Conservation (phyloP, 345 rosid species). For the Conringia planisiliqua region DNA sequence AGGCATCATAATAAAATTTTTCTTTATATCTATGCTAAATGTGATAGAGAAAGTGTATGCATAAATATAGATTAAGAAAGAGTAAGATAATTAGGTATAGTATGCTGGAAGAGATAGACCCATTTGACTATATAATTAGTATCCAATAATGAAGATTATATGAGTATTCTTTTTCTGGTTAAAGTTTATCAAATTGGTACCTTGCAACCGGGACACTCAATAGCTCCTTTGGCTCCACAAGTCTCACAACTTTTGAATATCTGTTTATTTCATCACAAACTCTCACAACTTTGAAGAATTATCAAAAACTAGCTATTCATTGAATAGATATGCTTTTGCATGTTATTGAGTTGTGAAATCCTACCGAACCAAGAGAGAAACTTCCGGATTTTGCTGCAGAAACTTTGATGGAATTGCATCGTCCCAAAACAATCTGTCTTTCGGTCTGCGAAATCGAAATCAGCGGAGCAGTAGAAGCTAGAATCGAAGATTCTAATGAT, state of each 20-base stretch:
- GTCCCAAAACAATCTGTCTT: not conserved
- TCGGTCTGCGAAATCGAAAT: not conserved
- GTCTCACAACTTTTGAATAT: conserved; percentile 53
- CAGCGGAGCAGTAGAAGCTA: not conserved
- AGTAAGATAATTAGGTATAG: not conserved
- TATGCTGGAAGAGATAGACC: not conserved
- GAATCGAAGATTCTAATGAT: not conserved
- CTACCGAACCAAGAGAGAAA: conserved; percentile 53
- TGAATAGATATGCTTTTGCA: not conserved
- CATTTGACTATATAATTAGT: not conserved
- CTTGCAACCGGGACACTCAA: conserved; percentile 85
- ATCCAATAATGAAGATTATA: not conserved
- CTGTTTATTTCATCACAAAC: conserved; percentile 30
- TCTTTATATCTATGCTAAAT: not conserved
- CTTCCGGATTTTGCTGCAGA: conserved; percentile 49
- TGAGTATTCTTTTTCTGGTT: not conserved
- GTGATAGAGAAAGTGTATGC: not conserved
- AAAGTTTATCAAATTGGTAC: conserved; percentile 21
- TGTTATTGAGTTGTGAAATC: not conserved
- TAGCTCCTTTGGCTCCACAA: conserved; percentile 67
- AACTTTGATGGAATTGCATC: conserved; percentile 18
- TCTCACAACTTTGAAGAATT: not conserved
- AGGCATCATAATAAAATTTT: not conserved
- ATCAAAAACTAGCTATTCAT: not conserved
- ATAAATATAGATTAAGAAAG: not conserved